These are phyloP conservation scores for Trichoderma sp. DNA, from an alignment of 2,329 filamentous ascomycete genomes.

Conservation along the genomic window DNA sequence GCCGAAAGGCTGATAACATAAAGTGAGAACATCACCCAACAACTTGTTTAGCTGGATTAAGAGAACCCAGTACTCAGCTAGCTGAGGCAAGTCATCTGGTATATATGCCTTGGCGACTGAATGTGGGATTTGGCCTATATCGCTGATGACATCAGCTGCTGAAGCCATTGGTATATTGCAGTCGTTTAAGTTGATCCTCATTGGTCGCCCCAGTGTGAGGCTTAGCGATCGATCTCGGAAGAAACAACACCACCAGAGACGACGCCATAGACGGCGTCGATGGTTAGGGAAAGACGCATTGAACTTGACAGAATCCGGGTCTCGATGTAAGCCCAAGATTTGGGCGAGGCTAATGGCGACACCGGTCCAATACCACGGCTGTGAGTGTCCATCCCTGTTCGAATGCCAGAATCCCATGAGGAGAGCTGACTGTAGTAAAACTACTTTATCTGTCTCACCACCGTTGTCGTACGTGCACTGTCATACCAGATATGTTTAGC, in stretches of 20 bases:
- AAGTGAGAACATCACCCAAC: background rate
- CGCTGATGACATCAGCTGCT: background rate
- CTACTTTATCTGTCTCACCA: constrained; percentile 6
- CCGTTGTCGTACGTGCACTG: constrained; percentile 20
- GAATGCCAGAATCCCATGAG: constrained; percentile 24
- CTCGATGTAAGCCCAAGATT: constrained; percentile 15
- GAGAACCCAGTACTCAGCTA: constrained; percentile 14
- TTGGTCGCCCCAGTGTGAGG: constrained; percentile 1
- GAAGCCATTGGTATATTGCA: constrained; percentile 15
- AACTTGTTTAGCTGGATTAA: background rate
- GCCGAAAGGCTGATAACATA: constrained; percentile 9
- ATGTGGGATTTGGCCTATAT: background rate
- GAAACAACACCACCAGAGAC: constrained; percentile 23
- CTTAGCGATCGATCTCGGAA: constrained; percentile 14
- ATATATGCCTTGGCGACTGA: constrained; percentile 9
- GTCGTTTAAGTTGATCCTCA: constrained; percentile 8
- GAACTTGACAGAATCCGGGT: constrained; percentile 8
- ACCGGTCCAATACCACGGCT: constrained; percentile 22
- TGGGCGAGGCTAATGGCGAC: constrained; percentile 19
- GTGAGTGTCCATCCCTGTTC: background rate
- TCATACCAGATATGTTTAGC: background rate
- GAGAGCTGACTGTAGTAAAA: constrained; percentile 12
- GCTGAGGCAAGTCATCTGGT: constrained; percentile 4
- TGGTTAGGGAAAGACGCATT: constrained; percentile 1
- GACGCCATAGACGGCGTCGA: constrained; percentile 10